Conservation (phyloP, 2,329 filamentous ascomycete species). For the Diplodia sapinea region DNA sequence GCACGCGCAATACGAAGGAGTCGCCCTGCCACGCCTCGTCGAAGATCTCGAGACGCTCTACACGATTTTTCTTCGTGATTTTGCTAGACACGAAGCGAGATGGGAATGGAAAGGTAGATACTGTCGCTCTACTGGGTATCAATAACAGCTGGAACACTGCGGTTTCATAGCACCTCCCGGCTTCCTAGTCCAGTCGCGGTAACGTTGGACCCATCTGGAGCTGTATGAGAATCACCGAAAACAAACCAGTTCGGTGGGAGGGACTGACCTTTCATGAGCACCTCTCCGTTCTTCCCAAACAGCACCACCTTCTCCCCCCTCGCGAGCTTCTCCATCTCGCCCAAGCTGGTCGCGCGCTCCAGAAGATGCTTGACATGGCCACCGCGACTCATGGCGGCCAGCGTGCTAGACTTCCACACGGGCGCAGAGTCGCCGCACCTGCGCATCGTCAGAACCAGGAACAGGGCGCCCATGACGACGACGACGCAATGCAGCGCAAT, state of each 20-base stretch:
- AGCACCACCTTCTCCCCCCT: neutral
- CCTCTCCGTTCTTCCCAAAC: neutral
- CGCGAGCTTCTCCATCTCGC: neutral
- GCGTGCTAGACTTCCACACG: constrained; percentile 33
- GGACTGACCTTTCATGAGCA: neutral
- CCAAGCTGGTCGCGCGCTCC: neutral
- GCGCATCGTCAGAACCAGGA: neutral
- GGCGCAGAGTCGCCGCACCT: neutral
- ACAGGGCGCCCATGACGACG: neutral
- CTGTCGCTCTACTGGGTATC: too few relatives aligned
- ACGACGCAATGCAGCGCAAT: neutral
- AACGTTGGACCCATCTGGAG: neutral
- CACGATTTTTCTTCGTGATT: too few relatives aligned
- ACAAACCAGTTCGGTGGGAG: neutral
- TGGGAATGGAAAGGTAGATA: too few relatives aligned
- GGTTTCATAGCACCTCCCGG: neutral
- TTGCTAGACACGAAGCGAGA: too few relatives aligned
- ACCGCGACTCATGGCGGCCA: constrained; percentile 26
- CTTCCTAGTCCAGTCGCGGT: neutral
- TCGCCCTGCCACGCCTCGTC: too few relatives aligned
- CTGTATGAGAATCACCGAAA: neutral
- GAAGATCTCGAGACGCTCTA: too few relatives aligned
- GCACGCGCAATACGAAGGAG: too few relatives aligned
- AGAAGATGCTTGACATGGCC: neutral
- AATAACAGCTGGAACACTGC: too few relatives aligned